phyloP scores from a whole-genome alignment of 345 rosid genomes.

The Populus tremula region DNA sequence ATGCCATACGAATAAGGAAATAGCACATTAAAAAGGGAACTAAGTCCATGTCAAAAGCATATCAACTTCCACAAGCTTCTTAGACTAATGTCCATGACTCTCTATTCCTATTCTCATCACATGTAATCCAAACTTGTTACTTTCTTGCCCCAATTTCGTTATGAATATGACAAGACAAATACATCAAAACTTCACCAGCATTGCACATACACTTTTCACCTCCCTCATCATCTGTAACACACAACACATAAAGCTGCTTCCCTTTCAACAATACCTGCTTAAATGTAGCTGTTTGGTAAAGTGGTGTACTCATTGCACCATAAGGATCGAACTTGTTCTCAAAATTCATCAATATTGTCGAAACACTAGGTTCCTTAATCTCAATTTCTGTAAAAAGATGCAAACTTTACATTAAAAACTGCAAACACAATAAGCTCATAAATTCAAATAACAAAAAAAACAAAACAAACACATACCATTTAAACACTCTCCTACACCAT shows the following conservation, averaged over 20 bases:
- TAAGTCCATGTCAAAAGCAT: background rate
- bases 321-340: conserved; percentile 78
- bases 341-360: conserved; percentile 67
- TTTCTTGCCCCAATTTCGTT: background rate
- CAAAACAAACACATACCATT: conserved; percentile 34
- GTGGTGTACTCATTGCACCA: conserved; percentile 77
- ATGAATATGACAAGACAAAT: background rate
- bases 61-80: background rate
- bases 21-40: background rate
- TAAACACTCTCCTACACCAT: conserved; percentile 24
- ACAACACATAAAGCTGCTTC: background rate
- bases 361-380: conserved; percentile 54
- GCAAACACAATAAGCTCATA: background rate
- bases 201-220: background rate
- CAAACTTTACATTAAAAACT: background rate
- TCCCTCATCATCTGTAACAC: background rate
- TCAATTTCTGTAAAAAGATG: conserved; percentile 37
- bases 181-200: background rate
- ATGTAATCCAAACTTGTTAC: background rate
- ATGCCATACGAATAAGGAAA: background rate
- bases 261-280: conserved; percentile 56
- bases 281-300: conserved; percentile 91
- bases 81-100: background rate
- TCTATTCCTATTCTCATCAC: background rate
- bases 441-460: background rate